Evolutionary conservation across 306 rosid species (phyloP).

Genomic region (Ormosia semicastrata): DNA sequence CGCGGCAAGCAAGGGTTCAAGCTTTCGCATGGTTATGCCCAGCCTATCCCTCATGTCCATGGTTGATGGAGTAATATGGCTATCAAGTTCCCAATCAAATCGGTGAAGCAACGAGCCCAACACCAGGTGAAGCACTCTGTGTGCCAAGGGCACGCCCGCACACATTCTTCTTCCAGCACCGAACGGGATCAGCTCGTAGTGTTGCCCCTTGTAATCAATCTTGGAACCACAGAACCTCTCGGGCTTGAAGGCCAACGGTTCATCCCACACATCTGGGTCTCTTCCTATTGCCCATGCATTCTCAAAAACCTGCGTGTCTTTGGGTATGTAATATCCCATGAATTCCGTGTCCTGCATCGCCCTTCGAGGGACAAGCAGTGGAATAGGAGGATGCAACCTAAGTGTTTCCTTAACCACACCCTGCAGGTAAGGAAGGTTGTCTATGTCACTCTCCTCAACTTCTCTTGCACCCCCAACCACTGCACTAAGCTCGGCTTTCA

Average conservation of each 20-base stretch:
- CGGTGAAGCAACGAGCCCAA: slow-evolving; percentile 54
- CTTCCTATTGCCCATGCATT: slow-evolving; percentile 66
- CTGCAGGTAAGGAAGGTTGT: slow-evolving; percentile 43
- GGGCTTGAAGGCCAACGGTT: slow-evolving; percentile 41
- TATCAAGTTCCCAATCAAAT: slow-evolving; percentile 56
- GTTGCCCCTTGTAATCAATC: slow-evolving; percentile 43
- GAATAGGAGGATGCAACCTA: slow-evolving; percentile 58
- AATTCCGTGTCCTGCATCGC: slow-evolving; percentile 38
- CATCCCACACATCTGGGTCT: slow-evolving; percentile 55
- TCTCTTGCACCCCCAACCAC: slow-evolving; percentile 31
- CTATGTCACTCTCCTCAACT: slow-evolving; percentile 57
- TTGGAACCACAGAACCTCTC: slow-evolving; percentile 41
- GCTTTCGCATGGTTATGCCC: slow-evolving; percentile 46
- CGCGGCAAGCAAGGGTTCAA: slow-evolving; percentile 43
- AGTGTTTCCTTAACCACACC: slow-evolving; percentile 51
- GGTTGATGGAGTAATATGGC: slow-evolving; percentile 25
- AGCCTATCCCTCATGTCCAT: slow-evolving; percentile 46
- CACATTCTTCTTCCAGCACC: slow-evolving; percentile 65
- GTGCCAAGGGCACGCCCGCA: slow-evolving; percentile 52
- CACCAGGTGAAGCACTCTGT: slow-evolving; percentile 40
- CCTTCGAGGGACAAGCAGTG: slow-evolving; percentile 52
- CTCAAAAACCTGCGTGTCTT: slow-evolving; percentile 54
- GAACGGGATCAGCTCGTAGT: slow-evolving; percentile 47
- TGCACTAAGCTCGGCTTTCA: slow-evolving; percentile 36
- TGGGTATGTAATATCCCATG: slow-evolving; percentile 48